Evolutionary conservation across 768 basidiomycete genomes (phyloP).

Genomic region (Tricholomella constricta): DNA sequence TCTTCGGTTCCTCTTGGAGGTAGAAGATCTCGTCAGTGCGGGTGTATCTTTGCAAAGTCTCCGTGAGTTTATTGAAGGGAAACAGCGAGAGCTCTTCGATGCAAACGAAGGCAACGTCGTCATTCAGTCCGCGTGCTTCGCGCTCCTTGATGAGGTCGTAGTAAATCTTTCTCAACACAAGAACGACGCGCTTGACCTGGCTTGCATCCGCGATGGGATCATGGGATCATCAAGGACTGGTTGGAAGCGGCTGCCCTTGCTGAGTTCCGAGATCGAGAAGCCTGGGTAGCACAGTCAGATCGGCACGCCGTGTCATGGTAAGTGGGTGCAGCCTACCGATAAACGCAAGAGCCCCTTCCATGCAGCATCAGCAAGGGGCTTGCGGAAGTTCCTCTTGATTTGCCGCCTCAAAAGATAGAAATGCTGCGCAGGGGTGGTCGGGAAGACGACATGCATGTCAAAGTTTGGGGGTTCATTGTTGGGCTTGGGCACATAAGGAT

Average conservation of each 20-base stretch:
- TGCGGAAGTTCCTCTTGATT: constrained; percentile 81
- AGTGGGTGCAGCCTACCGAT: constrained; percentile 54
- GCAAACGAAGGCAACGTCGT: constrained; percentile 68
- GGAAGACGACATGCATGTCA: constrained; percentile 85
- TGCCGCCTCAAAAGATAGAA: constrained; percentile 93
- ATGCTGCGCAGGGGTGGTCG: constrained; percentile 88
- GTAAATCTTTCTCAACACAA: constrained; percentile 84
- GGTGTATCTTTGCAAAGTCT: constrained; percentile 48
- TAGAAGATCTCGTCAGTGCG: constrained; percentile 51
- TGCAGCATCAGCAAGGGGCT: constrained; percentile 80
- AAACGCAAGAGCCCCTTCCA: constrained; percentile 84
- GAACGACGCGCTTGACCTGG: constrained; percentile 62
- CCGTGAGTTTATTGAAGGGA: constrained; percentile 62
- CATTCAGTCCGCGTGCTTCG: constrained; percentile 46
- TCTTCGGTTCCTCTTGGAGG: constrained; percentile 88
- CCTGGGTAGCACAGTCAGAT: constrained; percentile 40
- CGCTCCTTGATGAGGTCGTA: constrained; percentile 83
- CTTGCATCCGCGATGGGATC: constrained; percentile 33
- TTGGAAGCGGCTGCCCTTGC: constrained; percentile 60
- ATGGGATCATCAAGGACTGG: constrained; percentile 70
- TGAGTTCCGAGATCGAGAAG: constrained; percentile 63
- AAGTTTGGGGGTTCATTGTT: constrained; percentile 49
- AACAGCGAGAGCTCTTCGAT: constrained; percentile 89
- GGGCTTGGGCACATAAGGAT: constrained; percentile 42
- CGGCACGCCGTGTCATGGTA: not conserved